phyloP scores from a whole-genome alignment of 2,329 filamentous ascomycete species.

The Sporothrix protearum region DNA sequence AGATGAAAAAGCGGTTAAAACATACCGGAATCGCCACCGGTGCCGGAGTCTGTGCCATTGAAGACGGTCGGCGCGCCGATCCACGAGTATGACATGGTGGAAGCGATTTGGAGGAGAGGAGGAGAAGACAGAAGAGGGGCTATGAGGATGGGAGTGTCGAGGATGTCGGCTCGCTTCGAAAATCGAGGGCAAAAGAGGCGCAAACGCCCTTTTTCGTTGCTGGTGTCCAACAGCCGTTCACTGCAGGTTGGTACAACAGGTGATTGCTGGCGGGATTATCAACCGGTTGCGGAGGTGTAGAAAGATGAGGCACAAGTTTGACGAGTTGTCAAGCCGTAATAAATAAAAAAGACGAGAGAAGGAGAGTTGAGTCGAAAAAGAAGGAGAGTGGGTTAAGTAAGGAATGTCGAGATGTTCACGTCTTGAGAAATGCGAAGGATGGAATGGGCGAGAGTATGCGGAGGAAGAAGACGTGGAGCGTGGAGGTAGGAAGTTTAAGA shows the following conservation, averaged over 20 bases:
- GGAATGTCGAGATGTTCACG: neutral
- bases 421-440: neutral
- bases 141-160: neutral
- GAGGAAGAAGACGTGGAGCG: conserved; percentile 1
- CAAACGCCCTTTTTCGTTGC: neutral
- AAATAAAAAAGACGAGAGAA: neutral
- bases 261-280: neutral
- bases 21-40: conserved; percentile 77
- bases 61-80: conserved; percentile 56
- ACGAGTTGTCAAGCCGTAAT: neutral
- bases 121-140: neutral
- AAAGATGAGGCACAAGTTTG: neutral
- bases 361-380: neutral
- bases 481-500: neutral
- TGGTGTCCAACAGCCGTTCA: neutral
- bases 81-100: conserved; percentile 57
- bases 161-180: neutral
- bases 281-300: neutral
- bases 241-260: neutral
- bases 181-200: neutral
- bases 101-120: neutral
- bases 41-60: conserved; percentile 60
- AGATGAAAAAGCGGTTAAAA: conserved; percentile 29
- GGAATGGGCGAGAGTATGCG: neutral
- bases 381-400: no score